These are phyloP conservation scores for Xylariaceae sp. DNA, from an alignment of 2,329 filamentous ascomycete species.

Conservation along the genomic window DNA sequence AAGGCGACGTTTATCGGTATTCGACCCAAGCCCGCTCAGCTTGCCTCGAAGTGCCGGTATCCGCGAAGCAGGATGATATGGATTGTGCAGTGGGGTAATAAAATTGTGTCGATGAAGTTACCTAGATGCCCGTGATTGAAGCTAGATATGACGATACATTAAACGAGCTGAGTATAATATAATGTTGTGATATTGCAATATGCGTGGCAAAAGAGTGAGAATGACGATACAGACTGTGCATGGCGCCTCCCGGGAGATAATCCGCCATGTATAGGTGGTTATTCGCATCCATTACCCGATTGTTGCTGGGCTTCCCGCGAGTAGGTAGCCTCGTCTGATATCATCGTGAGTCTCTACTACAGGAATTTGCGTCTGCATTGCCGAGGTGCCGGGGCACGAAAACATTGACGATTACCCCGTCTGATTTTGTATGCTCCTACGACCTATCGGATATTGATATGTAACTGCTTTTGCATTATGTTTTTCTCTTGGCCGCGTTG, in stretches of 20 bases:
- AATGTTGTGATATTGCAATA: not conserved
- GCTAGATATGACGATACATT: not conserved
- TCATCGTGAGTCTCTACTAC: not conserved
- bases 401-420: not conserved
- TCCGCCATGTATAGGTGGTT: not conserved
- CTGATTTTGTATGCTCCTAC: constrained; percentile 1
- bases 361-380: constrained; percentile 1
- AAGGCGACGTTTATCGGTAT: not conserved
- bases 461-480: constrained; percentile 1
- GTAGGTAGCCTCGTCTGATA: not conserved
- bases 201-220: not conserved
- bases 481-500: not conserved
- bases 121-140: not conserved
- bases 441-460: constrained; percentile 5
- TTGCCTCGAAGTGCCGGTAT: not conserved
- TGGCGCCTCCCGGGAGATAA: not conserved
- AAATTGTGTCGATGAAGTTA: not conserved
- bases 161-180: not conserved
- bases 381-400: constrained; percentile 1
- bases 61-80: not conserved
- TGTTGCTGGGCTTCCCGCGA: not conserved
- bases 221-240: not conserved
- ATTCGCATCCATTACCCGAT: not conserved
- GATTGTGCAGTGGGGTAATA: not conserved
- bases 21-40: not conserved